Base-by-base conservation (phyloP, 2,329 filamentous ascomycete genomes). In the Graphilbum ipis-grandicollis region DNA sequence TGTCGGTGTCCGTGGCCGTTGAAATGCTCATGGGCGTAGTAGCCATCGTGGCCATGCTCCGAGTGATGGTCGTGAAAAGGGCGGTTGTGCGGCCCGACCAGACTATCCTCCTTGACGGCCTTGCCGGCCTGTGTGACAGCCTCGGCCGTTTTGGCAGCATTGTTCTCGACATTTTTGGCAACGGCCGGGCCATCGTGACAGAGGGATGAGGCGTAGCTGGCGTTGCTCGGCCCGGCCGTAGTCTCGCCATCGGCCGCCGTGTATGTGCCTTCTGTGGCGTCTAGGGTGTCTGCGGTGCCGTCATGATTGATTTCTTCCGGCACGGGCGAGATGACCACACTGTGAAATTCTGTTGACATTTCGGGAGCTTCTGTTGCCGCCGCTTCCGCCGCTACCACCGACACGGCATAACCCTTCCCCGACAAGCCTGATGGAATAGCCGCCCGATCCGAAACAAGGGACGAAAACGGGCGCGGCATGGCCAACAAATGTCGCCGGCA, bases 401-500 rank as follows among this genome's bases (percentile, higher is more conserved):
- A n/a, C n/a, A n/a, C n/a, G n/a, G n/a, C n/a, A n/a, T n/a, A n/a
- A n/a, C n/a, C n/a, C n/a, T n/a, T n/a, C n/a, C n/a, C n/a, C 21
- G 21, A 23, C 6, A 23, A 23, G 15, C 3, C 14, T 12, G 34
- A 2, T 30, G 17, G 18, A 7, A n/a, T 17, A 9, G 2, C 9
- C 4, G 17, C 6, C 13, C 3, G 5, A 3, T 2, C 17, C 7
- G 21, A 9, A 26, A 46, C 12, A 52, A 1, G 34, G 25, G 1
- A 57, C 57, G 3, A 57, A 13, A 12, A 19, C 10, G 10, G 32
- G 5, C 19, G 19, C n/a, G n/a, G n/a, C n/a, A n/a, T 7, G 12
- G 23, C 23, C 7, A 12, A 14, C 3, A 74, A 31, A 41, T 75
- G 69, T 44, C 73, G 75, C 52, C 71, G 74, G 51, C 73, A 77